These are phyloP conservation scores for Ogataea paraovalis DNA, from an alignment of 805 yeast species.

Conservation along the genomic window DNA sequence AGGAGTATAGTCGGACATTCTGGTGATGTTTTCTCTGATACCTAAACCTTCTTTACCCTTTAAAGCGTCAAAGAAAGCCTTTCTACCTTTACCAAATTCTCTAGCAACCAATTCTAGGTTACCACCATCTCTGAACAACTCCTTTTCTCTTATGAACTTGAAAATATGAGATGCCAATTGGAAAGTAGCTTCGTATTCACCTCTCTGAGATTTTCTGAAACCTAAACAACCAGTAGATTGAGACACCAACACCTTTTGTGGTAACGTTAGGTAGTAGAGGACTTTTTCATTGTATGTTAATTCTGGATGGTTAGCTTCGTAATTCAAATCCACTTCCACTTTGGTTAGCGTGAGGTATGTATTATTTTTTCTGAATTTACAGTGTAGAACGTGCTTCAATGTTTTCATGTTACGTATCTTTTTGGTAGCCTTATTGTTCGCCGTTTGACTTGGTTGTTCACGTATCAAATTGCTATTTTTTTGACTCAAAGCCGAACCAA, in stretches of 20 bases:
- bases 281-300: slow-evolving; percentile 65
- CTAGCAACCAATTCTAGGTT: slow-evolving; percentile 73
- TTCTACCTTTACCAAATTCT: slow-evolving; percentile 86
- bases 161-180: slow-evolving; percentile 77
- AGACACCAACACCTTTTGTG: slow-evolving; percentile 66
- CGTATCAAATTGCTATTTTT: slow-evolving; percentile 10
- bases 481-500: slow-evolving; percentile 25
- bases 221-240: slow-evolving; percentile 84
- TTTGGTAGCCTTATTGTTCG: slow-evolving; percentile 3
- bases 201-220: slow-evolving; percentile 83
- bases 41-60: slow-evolving; percentile 83
- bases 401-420: slow-evolving; percentile 22
- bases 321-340: slow-evolving; percentile 61
- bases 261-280: slow-evolving; percentile 71
- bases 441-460: slow-evolving; percentile 3
- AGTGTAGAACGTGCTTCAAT: slow-evolving; percentile 71
- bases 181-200: slow-evolving; percentile 90
- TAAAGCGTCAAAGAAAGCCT: slow-evolving; percentile 78
- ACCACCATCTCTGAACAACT: slow-evolving; percentile 30
- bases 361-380: slow-evolving; percentile 76
- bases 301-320: slow-evolving; percentile 50
- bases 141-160: slow-evolving; percentile 59
- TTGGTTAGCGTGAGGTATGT: slow-evolving; percentile 74
- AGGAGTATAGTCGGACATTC: slow-evolving; percentile 74
- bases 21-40: slow-evolving; percentile 61